Conservation (phyloP, 2,329 filamentous ascomycete genomes). For the Westerdykella sp. region DNA sequence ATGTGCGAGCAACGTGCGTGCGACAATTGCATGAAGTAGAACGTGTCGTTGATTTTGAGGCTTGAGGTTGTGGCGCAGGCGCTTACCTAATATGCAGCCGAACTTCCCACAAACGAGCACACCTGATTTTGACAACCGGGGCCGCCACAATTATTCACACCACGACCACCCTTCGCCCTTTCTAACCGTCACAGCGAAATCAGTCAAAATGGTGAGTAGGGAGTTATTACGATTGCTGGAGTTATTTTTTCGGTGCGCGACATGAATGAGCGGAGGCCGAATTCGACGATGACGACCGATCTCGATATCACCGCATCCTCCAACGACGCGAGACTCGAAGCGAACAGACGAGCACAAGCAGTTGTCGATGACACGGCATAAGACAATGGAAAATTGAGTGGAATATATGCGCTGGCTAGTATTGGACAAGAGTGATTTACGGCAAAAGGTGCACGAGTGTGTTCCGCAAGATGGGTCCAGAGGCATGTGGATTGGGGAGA, state of each 20-base stretch:
- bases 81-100: slow-evolving; percentile 25
- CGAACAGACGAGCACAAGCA: neutral
- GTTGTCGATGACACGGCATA: too few relatives aligned
- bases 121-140: neutral
- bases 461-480: too few relatives aligned
- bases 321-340: too few relatives aligned
- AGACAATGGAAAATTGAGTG: too few relatives aligned
- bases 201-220: slow-evolving; percentile 38
- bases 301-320: too few relatives aligned
- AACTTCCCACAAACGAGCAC: slow-evolving; percentile 28
- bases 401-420: too few relatives aligned
- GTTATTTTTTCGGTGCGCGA: slow-evolving; percentile 14
- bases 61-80: slow-evolving; percentile 8
- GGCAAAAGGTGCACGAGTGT: too few relatives aligned
- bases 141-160: slow-evolving; percentile 12
- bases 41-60: slow-evolving; percentile 3
- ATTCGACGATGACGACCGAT: slow-evolving; percentile 1
- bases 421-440: too few relatives aligned
- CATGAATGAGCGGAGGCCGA: slow-evolving; percentile 19
- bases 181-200: slow-evolving; percentile 33
- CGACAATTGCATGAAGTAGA: too few relatives aligned
- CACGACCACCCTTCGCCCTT: slow-evolving; percentile 31
- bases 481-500: too few relatives aligned
- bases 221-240: neutral
- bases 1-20: too few relatives aligned